phyloP scores from a whole-genome alignment of 1,284 basidiomycete genomes.

The Anthracocystis setariae region DNA sequence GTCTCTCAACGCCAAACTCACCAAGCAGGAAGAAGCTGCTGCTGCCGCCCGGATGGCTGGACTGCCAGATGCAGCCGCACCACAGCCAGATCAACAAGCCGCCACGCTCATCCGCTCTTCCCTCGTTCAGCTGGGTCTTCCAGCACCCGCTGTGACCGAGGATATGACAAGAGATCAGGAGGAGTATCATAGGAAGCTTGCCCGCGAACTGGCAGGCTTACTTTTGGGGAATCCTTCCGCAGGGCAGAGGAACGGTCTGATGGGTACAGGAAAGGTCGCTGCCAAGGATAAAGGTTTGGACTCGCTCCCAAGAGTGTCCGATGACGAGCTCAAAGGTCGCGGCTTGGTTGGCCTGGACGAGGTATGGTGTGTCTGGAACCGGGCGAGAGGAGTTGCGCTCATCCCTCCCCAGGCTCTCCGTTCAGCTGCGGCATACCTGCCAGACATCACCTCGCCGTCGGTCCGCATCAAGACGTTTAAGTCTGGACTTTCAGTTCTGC shows the following conservation, averaged over 20 bases:
- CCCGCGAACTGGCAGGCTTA: constrained; percentile 81
- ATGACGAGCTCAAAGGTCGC: constrained; percentile 28
- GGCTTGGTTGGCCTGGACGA: constrained; percentile 85
- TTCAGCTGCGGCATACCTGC: constrained; percentile 77
- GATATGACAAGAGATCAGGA: constrained; percentile 89
- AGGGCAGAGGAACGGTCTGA: constrained; percentile 64
- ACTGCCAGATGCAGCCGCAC: constrained; percentile 12
- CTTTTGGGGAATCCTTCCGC: constrained; percentile 72
- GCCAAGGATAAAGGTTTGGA: constrained; percentile 55
- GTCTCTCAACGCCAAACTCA: constrained; percentile 84
- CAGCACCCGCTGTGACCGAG: constrained; percentile 82
- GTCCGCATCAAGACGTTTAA: constrained; percentile 78
- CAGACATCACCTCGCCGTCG: constrained; percentile 76
- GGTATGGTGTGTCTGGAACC: constrained; percentile 97
- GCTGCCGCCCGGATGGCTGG: constrained; percentile 34
- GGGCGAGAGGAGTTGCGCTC: constrained; percentile 86
- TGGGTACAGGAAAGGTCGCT: constrained; percentile 65
- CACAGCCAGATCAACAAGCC: constrained; percentile 71
- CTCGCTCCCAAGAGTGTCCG: constrained; percentile 13
- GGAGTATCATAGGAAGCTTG: constrained; percentile 82
- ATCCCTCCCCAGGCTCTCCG: constrained; percentile 87
- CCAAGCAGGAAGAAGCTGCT: constrained; percentile 71
- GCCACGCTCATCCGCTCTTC: constrained; percentile 77
- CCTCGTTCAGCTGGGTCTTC: constrained; percentile 85
- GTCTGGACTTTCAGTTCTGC: constrained; percentile 81